Conservation (phyloP, 2,329 filamentous ascomycete species). For the Phaeosphaeriaceae sp. region DNA sequence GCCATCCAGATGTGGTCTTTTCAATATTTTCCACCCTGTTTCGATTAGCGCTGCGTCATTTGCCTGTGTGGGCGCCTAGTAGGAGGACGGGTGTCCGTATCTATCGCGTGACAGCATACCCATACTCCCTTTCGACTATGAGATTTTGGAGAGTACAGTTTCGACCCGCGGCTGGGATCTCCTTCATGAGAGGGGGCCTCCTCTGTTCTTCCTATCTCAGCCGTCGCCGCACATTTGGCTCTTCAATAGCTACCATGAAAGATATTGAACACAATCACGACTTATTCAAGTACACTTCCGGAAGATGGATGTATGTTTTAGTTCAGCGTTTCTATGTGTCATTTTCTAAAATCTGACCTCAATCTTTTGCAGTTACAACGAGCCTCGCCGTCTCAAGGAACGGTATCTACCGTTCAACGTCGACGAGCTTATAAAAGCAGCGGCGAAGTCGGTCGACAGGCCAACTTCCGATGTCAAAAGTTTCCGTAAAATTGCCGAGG, state of each 20-base stretch:
- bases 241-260: not conserved
- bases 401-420: constrained; percentile 28
- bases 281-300: not conserved
- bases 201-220: not conserved
- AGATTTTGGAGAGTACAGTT: too few relatives aligned
- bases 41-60: too few relatives aligned
- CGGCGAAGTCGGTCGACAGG: constrained; percentile 22
- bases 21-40: too few relatives aligned
- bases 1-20: too few relatives aligned
- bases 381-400: constrained; percentile 24
- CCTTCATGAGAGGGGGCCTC: too few relatives aligned
- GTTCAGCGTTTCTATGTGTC: not conserved
- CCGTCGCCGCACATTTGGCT: not conserved
- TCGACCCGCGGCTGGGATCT: too few relatives aligned
- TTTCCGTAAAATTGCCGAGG: constrained; percentile 45
- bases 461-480: constrained; percentile 20
- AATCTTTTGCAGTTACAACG: constrained; percentile 25
- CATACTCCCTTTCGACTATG: too few relatives aligned
- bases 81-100: too few relatives aligned
- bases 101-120: too few relatives aligned
- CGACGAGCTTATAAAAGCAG: constrained; percentile 26
- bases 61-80: too few relatives aligned
- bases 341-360: not conserved
- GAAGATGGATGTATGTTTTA: not conserved
- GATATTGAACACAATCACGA: constrained; percentile 4